Conservation (phyloP, 2,329 filamentous ascomycete species). For the Beauveria medogensis region DNA sequence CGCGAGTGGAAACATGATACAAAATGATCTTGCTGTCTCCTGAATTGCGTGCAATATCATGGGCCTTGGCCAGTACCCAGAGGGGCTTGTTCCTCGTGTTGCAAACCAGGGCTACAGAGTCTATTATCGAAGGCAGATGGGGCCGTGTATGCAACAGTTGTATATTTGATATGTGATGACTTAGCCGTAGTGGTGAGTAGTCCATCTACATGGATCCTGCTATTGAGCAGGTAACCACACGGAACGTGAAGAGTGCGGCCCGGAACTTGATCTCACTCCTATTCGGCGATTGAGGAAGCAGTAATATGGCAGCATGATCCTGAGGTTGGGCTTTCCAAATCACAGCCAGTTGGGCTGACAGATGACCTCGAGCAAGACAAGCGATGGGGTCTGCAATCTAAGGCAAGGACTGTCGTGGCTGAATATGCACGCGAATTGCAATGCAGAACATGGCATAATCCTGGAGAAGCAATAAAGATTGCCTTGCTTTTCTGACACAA, state of each 20-base stretch:
- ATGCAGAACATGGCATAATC: not conserved
- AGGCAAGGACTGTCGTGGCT: not conserved
- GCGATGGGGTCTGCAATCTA: constrained; percentile 3
- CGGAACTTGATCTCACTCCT: not conserved
- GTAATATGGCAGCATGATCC: not conserved
- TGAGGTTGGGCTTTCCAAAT: not conserved
- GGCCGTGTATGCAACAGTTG: not conserved
- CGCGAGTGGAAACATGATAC: not conserved
- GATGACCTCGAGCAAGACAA: not conserved
- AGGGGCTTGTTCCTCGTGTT: not conserved
- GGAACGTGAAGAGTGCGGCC: not conserved
- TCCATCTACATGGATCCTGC: not conserved
- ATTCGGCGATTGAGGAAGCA: not conserved
- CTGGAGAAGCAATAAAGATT: not conserved
- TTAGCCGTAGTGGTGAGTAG: not conserved
- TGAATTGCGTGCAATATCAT: constrained; percentile 6
- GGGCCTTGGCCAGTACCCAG: not conserved
- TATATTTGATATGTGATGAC: not conserved
- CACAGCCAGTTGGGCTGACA: not conserved
- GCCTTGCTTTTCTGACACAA: not conserved
- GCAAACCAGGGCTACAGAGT: not conserved
- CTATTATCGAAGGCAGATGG: not conserved
- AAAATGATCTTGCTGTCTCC: not conserved
- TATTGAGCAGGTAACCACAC: not conserved
- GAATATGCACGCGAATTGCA: not conserved